Evolutionary conservation across 1,284 basidiomycete genomes (phyloP).

Genomic region (Wallemia ichthyophaga): DNA sequence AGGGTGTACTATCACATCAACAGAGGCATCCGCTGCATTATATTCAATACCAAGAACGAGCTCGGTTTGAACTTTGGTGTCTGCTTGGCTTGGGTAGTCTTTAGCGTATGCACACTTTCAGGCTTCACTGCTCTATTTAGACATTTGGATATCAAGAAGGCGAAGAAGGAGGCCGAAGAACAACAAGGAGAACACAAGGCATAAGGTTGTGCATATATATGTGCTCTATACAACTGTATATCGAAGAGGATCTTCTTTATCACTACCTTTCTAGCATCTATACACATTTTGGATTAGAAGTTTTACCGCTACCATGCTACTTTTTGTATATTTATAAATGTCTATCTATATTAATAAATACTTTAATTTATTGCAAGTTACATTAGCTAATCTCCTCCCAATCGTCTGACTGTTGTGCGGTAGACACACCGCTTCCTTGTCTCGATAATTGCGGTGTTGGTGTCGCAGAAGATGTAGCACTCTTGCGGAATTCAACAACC

Average conservation of each 20-base stretch:
- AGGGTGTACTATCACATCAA: slow-evolving; percentile 34
- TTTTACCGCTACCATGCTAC: too few relatives aligned
- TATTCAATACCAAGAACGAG: slow-evolving; percentile 34
- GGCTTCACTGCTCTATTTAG: background rate
- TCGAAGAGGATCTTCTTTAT: too few relatives aligned
- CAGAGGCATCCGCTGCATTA: slow-evolving; percentile 26
- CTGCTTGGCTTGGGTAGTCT: slow-evolving; percentile 20
- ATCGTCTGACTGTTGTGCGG: background rate
- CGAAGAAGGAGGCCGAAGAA: background rate
- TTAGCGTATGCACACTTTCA: slow-evolving; percentile 6
- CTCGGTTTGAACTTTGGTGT: slow-evolving; percentile 21
- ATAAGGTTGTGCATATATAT: background rate
- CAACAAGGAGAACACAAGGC: background rate
- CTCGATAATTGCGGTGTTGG: background rate
- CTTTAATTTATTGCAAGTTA: background rate
- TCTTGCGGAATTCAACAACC: background rate
- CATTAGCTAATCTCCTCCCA: background rate
- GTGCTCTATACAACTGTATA: too few relatives aligned
- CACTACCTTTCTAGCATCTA: too few relatives aligned
- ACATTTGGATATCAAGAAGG: background rate
- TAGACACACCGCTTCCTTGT: background rate
- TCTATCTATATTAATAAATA: background rate
- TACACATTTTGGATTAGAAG: too few relatives aligned
- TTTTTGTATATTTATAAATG: background rate
- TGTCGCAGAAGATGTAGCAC: background rate